Evolutionary conservation across 2,329 filamentous ascomycete genomes (phyloP), one percentile per base, ranked within the genome.

Genomic region (Aschersonia sp.): DNA sequence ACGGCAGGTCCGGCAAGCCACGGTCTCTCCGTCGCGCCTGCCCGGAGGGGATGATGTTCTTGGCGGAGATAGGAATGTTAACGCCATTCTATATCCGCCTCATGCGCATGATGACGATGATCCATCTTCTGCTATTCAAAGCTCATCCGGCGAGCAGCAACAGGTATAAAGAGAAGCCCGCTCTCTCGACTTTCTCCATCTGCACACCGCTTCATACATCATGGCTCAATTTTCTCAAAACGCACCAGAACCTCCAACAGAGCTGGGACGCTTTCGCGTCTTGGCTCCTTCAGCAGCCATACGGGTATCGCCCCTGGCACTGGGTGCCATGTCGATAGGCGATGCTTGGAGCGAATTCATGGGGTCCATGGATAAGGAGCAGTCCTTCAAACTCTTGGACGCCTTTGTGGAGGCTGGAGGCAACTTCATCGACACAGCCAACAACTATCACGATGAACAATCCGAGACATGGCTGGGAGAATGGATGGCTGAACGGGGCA

Each of bases 341-440:
- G 60, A 65, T 7, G 64, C 68, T 4, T 74, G 70, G 69, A 59
- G 55, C 5, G 50, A 57, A 0, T 55, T 63, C 29, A 66, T 80
- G 65, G 77, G 77, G 9, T 67, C 67, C 47, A 74, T 75, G 63
- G 64, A 66, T 56, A 78, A 81, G 56, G 69, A 74, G 31, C 57
- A 66, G 9, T 63, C 72, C 0, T 80, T 80, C 56, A 66, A 70
- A 45, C 67, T 84, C 4, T 66, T 83, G 1, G 78, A 82, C 53
- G 69, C 68, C 48, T 83, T 71, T 61, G 69, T 65, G 47, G 66
- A 68, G 12, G 64, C 70, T 0, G 80, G 80, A 4, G 80, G 81
- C 10, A 84, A 84, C 63, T 82, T 84, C 59, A 80, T 84, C 58
- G 81, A 85, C 59, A 83, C 78, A 0, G 62, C 74, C 54, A 77